Evolutionary conservation across 192 early-diverging fungal genomes (phyloP).

Genomic region (Linnemannia elongata): DNA sequence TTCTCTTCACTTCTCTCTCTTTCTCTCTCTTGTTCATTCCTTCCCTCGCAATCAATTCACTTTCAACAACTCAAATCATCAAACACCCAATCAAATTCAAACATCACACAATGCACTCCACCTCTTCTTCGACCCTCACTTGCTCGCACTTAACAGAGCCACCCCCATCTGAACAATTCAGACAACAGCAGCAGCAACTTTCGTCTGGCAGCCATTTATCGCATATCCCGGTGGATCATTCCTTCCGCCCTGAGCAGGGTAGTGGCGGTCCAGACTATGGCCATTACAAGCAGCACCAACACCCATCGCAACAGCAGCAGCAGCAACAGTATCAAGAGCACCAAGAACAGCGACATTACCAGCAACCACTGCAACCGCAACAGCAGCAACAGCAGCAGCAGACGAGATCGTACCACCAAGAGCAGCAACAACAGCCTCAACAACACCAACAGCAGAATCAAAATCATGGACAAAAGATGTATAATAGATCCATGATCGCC

Average conservation of each 20-base stretch:
- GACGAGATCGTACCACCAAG: not conserved
- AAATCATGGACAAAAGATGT: not conserved
- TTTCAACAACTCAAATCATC: no score
- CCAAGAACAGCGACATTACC: not conserved
- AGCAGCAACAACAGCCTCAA: slow-evolving; percentile 25
- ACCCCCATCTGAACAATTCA: not conserved
- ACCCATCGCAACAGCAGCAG: slow-evolving; percentile 24
- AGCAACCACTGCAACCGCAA: not conserved
- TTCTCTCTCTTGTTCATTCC: no score
- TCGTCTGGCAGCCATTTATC: not conserved
- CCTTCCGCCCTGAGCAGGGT: not conserved
- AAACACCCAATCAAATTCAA: no score
- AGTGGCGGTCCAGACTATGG: not conserved
- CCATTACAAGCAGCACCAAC: slow-evolving; percentile 14
- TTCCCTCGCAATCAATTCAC: no score
- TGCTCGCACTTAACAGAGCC: not conserved
- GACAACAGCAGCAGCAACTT: not conserved
- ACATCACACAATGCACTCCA: not conserved
- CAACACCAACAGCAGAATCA: slow-evolving; percentile 11
- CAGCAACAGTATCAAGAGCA: slow-evolving; percentile 15
- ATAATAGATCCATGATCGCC: not conserved
- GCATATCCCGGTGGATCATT: not conserved
- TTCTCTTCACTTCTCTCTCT: no score
- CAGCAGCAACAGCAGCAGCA: not conserved
- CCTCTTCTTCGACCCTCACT: not conserved